These are phyloP conservation scores for Phytophthora tubulina DNA, from an alignment of 352 stramenopile genomes.

Conservation along the genomic window DNA sequence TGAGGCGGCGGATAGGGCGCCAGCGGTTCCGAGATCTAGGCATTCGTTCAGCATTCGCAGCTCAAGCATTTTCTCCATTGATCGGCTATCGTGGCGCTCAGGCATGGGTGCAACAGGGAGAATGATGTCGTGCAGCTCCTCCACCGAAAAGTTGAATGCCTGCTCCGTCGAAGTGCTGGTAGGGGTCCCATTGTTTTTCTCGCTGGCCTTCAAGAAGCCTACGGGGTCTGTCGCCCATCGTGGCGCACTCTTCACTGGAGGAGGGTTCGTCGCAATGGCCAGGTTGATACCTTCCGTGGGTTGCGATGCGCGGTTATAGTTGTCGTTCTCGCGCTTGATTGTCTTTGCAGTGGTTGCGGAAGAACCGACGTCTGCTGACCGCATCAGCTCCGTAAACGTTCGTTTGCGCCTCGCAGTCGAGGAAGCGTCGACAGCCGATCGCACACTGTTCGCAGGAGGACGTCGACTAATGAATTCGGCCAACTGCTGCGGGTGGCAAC, in stretches of 20 bases:
- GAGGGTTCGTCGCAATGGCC: conserved; percentile 4
- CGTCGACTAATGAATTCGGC: conserved; percentile 57
- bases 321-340: conserved; percentile 38
- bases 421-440: conserved; percentile 14
- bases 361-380: conserved; percentile 10
- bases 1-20: conserved; percentile 21
- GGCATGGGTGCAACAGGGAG: conserved; percentile 24
- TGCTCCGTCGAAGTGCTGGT: conserved; percentile 41
- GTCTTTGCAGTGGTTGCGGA: conserved; percentile 16
- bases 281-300: neutral
- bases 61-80: conserved; percentile 44
- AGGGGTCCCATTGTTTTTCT: conserved; percentile 26
- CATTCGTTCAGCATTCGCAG: conserved; percentile 49
- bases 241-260: conserved; percentile 9
- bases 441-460: conserved; percentile 23
- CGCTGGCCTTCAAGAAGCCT: conserved; percentile 35
- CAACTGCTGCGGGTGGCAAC: conserved; percentile 68
- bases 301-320: conserved; percentile 12
- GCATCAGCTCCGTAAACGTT: conserved; percentile 40
- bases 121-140: conserved; percentile 50
- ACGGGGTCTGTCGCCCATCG: conserved; percentile 36
- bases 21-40: conserved; percentile 34
- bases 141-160: conserved; percentile 38
- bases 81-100: conserved; percentile 32
- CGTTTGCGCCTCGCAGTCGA: conserved; percentile 29